phyloP scores from a whole-genome alignment of 257 asterid species.

The Eustoma russellianum region DNA sequence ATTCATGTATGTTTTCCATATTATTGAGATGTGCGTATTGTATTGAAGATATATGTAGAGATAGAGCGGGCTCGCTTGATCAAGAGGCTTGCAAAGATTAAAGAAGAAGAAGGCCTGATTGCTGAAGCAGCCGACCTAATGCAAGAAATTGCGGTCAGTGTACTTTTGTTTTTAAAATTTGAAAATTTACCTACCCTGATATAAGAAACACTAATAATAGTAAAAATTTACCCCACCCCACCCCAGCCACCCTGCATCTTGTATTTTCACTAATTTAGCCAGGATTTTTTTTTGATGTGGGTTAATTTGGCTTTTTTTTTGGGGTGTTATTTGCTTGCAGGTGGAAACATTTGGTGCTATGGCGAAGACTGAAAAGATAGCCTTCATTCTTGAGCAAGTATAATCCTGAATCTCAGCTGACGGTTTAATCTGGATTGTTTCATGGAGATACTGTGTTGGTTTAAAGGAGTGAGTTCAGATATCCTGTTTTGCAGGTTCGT shows the following conservation, averaged over 20 bases:
- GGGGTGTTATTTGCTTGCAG: slow-evolving; percentile 27
- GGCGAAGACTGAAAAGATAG: slow-evolving; percentile 98
- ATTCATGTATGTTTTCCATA: neutral
- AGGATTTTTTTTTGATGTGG: neutral
- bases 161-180: neutral
- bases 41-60: slow-evolving; percentile 82
- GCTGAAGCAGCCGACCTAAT: slow-evolving; percentile 96
- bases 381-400: slow-evolving; percentile 96
- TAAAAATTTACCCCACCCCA: too few species aligned
- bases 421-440: slow-evolving; percentile 7
- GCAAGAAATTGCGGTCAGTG: slow-evolving; percentile 98
- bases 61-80: slow-evolving; percentile 95
- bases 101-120: slow-evolving; percentile 82
- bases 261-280: neutral
- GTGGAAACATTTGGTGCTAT: slow-evolving; percentile 98
- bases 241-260: neutral
- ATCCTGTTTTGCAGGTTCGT: slow-evolving; percentile 60
- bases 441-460: neutral
- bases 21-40: neutral
- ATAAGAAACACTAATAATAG: too few species aligned
- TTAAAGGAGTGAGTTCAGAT: slow-evolving; percentile 4
- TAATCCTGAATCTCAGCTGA: slow-evolving; percentile 11
- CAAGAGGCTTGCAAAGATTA: slow-evolving; percentile 83
- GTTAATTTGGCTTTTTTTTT: neutral
- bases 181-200: too few species aligned